These are phyloP conservation scores for Sisymbrium altissimum DNA, from an alignment of 345 rosid genomes.

Conservation along the genomic window DNA sequence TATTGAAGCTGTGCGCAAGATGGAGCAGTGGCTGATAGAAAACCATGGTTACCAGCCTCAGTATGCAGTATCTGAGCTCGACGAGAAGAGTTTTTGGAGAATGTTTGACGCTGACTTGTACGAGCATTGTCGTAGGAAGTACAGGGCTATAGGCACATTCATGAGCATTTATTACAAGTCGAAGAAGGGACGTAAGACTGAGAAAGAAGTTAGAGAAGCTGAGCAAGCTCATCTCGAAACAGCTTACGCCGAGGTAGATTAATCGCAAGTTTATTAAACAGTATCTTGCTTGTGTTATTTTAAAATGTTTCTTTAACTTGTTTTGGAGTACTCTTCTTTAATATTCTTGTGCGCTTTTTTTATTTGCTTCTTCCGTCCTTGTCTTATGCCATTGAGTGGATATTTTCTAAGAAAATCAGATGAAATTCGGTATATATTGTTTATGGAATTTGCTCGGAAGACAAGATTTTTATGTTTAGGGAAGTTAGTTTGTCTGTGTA, in stretches of 20 bases:
- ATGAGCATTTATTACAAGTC: slow-evolving; percentile 90
- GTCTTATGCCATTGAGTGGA: neutral
- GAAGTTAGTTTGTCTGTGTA: too few relatives aligned
- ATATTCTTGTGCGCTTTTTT: neutral
- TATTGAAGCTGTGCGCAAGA: slow-evolving; percentile 60
- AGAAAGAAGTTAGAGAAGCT: slow-evolving; percentile 90
- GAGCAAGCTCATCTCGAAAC: slow-evolving; percentile 69
- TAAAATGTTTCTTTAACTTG: neutral
- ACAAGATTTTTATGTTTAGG: neutral
- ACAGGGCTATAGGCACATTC: slow-evolving; percentile 82
- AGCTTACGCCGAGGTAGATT: too few relatives aligned
- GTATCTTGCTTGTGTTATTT: neutral
- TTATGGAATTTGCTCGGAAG: too few relatives aligned
- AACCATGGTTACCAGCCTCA: slow-evolving; percentile 88
- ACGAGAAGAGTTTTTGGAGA: slow-evolving; percentile 80
- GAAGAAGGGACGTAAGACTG: slow-evolving; percentile 92
- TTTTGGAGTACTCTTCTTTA: neutral
- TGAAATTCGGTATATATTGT: too few relatives aligned
- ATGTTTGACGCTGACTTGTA: slow-evolving; percentile 80
- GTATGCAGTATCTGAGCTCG: slow-evolving; percentile 80
- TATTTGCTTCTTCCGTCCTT: neutral
- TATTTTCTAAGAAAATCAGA: neutral
- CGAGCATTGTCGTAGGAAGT: slow-evolving; percentile 70
- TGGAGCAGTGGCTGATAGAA: slow-evolving; percentile 88
- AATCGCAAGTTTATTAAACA: too few relatives aligned